Evolutionary conservation across 176 grass and related monocot species (phyloP), one percentile per base, ranked within the genome.

Genomic region (Musa acuminata): DNA sequence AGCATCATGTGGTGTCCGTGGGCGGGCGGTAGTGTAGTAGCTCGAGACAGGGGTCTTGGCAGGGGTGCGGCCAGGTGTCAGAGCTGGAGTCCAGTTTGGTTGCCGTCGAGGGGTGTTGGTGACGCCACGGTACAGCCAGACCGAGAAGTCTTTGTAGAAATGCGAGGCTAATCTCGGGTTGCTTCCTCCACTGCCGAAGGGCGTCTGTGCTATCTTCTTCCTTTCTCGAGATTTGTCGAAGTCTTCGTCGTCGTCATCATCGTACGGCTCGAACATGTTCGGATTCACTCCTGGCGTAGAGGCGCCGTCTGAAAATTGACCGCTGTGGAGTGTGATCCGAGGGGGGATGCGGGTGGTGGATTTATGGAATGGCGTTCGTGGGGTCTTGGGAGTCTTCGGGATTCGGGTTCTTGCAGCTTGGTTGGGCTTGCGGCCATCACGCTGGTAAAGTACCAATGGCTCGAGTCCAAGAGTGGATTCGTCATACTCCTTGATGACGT

Each of bases 121-220:
- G 49, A 92, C 83, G 12, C 89, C 86, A 27, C 88, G 67, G 72
- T 88, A 88, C n/a, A 92, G 27, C 89, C 89, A 92, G 19, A 86
- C 86, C 0, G 83, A 92, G 67, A 92, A 92, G 71, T 92, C 89
- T 64, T 88, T 92, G 75, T 92, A 92, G 75, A 92, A 92, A 1
- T 92, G 80, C 11, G 89, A 92, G 12, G 89, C 89, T 13, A 92
- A 73, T 35, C 89, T 83, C 55, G 83, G 89, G 53, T 92, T 76
- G 62, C 79, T 86, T 27, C 51, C 55, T 51, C 62, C 72, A 8
- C 35, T 66, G 12, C 80, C 58, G 51, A 84, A 51, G 0, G 89
- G 86, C 29, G 89, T 88, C 0, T 64, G 75, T 3, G 67, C 27
- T 5, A n/a, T 48, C 67, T 70, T 76, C 68, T 83, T 88, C 11